phyloP scores from a whole-genome alignment of 352 stramenopile species.

The Peronospora belbahrii region DNA sequence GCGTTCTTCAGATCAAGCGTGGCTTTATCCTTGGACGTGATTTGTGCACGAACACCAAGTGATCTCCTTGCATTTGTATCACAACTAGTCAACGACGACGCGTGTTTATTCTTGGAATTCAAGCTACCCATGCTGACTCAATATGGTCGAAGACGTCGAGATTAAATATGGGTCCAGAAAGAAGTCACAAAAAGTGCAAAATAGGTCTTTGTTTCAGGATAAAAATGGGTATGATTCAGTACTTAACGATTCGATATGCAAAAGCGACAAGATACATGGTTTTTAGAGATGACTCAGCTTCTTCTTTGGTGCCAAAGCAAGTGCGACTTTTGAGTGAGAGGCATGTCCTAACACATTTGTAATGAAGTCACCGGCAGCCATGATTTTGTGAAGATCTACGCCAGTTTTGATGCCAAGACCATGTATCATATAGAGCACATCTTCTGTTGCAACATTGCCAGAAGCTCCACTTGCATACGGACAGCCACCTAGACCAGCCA shows the following conservation, averaged over 20 bases:
- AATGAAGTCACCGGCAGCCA: slow-evolving; percentile 87
- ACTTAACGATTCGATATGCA: too few species aligned
- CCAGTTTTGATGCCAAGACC: slow-evolving; percentile 92
- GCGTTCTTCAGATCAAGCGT: slow-evolving; percentile 87
- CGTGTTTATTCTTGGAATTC: slow-evolving; percentile 48
- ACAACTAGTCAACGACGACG: slow-evolving; percentile 3
- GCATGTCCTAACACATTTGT: slow-evolving; percentile 58
- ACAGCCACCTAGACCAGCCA: slow-evolving; percentile 93
- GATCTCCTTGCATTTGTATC: neutral
- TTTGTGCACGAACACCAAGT: slow-evolving; percentile 37
- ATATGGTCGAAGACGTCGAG: too few species aligned
- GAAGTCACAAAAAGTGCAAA: too few species aligned
- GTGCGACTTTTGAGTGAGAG: slow-evolving; percentile 86
- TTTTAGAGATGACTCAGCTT: slow-evolving; percentile 27
- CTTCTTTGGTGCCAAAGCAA: slow-evolving; percentile 39
- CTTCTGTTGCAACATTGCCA: slow-evolving; percentile 95
- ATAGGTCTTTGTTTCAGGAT: too few species aligned
- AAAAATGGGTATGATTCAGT: too few species aligned
- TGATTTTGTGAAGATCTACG: slow-evolving; percentile 90
- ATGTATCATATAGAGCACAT: slow-evolving; percentile 97
- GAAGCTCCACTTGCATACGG: slow-evolving; percentile 94
- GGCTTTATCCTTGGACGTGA: slow-evolving; percentile 86
- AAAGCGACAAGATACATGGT: too few species aligned
- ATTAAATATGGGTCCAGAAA: too few species aligned
- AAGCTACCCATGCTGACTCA: slow-evolving; percentile 45